A percentile compares a stretch with the other conserved stretches of the same genome.
Conservation (phyloP, 208 protist genomes). For the Acanthamoeba triangularis region DNA sequence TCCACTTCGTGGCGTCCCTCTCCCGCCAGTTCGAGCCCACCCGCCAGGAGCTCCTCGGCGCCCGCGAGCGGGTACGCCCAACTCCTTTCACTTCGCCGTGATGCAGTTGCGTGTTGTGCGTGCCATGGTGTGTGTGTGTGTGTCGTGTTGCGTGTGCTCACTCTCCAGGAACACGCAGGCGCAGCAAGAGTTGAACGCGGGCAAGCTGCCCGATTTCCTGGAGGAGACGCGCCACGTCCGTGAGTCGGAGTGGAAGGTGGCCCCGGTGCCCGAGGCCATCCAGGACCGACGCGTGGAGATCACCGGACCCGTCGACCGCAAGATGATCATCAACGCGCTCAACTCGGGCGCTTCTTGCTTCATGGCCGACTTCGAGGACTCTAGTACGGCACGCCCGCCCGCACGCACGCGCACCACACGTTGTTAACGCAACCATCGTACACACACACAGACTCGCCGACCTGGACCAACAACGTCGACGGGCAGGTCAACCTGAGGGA, state of each 20-base stretch:
- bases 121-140: not conserved
- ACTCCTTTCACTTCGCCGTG: not conserved
- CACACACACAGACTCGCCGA: slow-evolving; percentile 80
- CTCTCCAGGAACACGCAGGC: too few relatives aligned
- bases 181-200: not conserved
- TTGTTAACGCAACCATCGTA: not conserved
- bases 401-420: not conserved
- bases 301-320: slow-evolving; percentile 87
- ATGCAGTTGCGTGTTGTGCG: not conserved
- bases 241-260: slow-evolving; percentile 78
- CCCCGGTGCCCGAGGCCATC: slow-evolving; percentile 81
- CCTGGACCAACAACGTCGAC: slow-evolving; percentile 84
- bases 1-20: not conserved
- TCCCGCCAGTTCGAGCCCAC: not conserved
- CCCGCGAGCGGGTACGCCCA: not conserved
- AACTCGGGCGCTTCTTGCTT: slow-evolving; percentile 89
- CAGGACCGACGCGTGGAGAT: slow-evolving; percentile 78
- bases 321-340: slow-evolving; percentile 92
- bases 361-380: slow-evolving; percentile 92
- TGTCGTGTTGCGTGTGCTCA: not conserved
- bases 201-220: slow-evolving; percentile 42
- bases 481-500: slow-evolving; percentile 89
- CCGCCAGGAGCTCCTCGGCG: not conserved
- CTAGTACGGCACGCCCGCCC: not conserved
- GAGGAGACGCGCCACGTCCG: slow-evolving; percentile 73